Percentiles rank a stretch among this genome's conserved stretches.
Evolutionary conservation across 129 eudicot species (phyloP).

Genomic region (Logfia minima): DNA sequence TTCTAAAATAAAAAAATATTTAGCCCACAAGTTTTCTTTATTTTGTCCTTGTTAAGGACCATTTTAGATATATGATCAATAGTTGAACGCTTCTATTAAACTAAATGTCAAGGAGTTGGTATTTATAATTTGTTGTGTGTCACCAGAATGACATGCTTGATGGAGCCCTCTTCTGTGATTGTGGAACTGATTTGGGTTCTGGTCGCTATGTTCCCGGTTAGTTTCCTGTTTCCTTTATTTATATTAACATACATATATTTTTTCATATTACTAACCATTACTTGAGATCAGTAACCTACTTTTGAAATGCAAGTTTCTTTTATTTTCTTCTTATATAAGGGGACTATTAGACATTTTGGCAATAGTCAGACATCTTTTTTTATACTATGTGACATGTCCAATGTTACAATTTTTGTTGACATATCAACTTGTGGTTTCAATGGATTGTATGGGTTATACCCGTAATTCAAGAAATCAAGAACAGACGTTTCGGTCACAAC

Average conservation of each 20-base stretch:
- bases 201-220: slow-evolving; percentile 95
- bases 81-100: neutral
- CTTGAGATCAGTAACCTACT: slow-evolving; percentile 3
- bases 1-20: too few relatives aligned
- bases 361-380: neutral
- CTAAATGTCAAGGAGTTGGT: neutral
- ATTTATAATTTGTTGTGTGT: neutral
- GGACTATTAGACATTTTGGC: neutral
- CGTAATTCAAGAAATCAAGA: neutral
- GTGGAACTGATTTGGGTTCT: slow-evolving; percentile 90
- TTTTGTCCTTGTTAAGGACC: neutral
- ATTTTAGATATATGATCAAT: slow-evolving; percentile 7
- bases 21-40: neutral
- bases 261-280: neutral
- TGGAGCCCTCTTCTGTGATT: slow-evolving; percentile 80
- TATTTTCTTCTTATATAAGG: neutral
- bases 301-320: neutral
- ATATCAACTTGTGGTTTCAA: neutral
- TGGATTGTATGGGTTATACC: neutral
- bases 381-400: neutral
- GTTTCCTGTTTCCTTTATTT: slow-evolving; percentile 23
- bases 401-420: neutral
- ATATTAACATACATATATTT: neutral
- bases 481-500: neutral
- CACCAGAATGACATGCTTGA: slow-evolving; percentile 69